Base-by-base conservation (phyloP, 1,139 yeast genomes). In the Kurtzmaniella quercitrusa region DNA sequence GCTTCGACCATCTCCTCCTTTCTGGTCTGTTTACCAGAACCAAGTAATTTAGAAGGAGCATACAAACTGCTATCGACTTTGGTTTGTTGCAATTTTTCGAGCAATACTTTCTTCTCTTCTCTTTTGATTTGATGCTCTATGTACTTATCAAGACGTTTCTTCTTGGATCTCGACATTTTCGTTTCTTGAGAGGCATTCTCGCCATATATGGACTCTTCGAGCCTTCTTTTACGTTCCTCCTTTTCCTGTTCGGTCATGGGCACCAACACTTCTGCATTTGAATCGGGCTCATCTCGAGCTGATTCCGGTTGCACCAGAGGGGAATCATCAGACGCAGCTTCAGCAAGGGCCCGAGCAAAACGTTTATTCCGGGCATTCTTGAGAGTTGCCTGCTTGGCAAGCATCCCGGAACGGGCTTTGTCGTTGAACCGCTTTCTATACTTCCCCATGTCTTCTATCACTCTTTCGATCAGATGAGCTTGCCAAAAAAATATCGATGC, bases 121-220 rank as follows among this genome's bases (percentile, higher is more conserved):
- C 95, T 76, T 53, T 86, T 85, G 51, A 93, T 63, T 62, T 93
- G 98, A 63, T 86, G 95, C 49, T 90, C 96, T 31, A 84, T 82
- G 56, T 83, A 85, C 59, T 85, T 84, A 50, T 85, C 91, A 43
- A 85, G 62, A 49, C 93, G 65, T 65, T 93, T 93, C 64, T 79
- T 79, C 64, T 91, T 93, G 39, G 84, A 75, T 42, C 79, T 68
- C 0, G 94, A 81, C 44, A 88, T 63, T 57, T 89, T 89, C 16
- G 84, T 67, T 47, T 82, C 85, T 47, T 77, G 77, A 45, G 73
- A 66, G 11, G 38, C 25, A 33, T 85, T 82, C 44, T 75, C 75
- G 17, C 69, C 52, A 44, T 78, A 68, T 21, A 89, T 66, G 29
- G 77, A 66, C 44, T 82, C 82, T 44, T 77, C 79, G 39, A 90